A percentile compares a stretch with the other conserved stretches of the same genome.
phyloP scores from a whole-genome alignment of 2,329 filamentous ascomycete genomes.

The Fulvia fulva region DNA sequence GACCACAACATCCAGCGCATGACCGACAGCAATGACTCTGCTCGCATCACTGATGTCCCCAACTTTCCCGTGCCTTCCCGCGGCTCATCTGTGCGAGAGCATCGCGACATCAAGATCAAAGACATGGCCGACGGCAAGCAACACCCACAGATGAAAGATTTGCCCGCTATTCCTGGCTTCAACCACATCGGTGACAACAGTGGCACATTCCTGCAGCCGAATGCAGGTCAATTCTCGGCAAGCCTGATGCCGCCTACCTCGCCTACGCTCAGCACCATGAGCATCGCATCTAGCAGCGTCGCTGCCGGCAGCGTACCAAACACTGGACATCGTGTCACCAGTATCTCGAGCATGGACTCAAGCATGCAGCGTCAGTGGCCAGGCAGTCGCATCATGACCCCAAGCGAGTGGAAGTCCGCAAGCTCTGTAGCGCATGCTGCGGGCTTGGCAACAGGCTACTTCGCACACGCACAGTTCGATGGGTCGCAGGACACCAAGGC shows the following conservation, averaged over 20 bases:
- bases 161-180: background rate
- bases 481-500: slow-evolving; percentile 24
- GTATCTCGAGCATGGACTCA: slow-evolving; percentile 29
- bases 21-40: background rate
- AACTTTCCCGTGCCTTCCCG: slow-evolving; percentile 21
- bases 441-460: slow-evolving; percentile 31
- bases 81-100: slow-evolving; percentile 11
- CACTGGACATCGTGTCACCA: slow-evolving; percentile 23
- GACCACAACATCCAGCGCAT: slow-evolving; percentile 7
- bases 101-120: background rate
- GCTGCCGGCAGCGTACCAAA: slow-evolving; percentile 15
- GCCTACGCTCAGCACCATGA: slow-evolving; percentile 16
- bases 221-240: background rate
- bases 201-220: slow-evolving; percentile 1
- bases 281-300: slow-evolving; percentile 18
- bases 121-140: background rate
- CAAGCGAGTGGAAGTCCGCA: slow-evolving; percentile 32
- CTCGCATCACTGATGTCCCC: background rate
- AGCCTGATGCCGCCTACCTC: slow-evolving; percentile 8
- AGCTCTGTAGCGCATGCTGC: slow-evolving; percentile 31
- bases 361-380: slow-evolving; percentile 24
- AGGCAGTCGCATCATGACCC: slow-evolving; percentile 30
- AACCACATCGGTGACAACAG: background rate
- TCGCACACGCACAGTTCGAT: slow-evolving; percentile 32
- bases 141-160: background rate